phyloP scores from a whole-genome alignment of 495 filamentous ascomycete species.

The Penicillium flavigenum region DNA sequence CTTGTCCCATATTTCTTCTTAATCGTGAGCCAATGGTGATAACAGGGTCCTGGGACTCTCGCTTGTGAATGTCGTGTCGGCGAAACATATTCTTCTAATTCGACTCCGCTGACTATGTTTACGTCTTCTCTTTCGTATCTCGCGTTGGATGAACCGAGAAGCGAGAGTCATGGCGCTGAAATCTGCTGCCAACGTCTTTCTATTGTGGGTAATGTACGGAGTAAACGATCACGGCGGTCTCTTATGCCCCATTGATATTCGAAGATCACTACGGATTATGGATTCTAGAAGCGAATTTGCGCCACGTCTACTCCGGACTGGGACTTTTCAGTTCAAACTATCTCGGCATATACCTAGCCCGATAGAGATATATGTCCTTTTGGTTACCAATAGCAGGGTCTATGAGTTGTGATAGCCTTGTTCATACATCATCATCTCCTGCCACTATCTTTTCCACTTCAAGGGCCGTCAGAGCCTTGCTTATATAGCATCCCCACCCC shows the following conservation, averaged over 20 bases:
- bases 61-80: conserved; percentile 1
- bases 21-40: not conserved
- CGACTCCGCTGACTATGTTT: not conserved
- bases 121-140: conserved; percentile 17
- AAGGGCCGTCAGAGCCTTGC: not conserved
- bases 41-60: not conserved
- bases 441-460: not conserved
- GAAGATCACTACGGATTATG: not conserved
- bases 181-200: conserved; percentile 9
- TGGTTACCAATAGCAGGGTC: not conserved
- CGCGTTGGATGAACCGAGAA: conserved; percentile 28
- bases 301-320: not conserved
- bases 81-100: not conserved
- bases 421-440: conserved; percentile 1
- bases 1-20: conserved; percentile 8
- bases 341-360: conserved; percentile 5
- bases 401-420: not conserved
- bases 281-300: conserved; percentile 13
- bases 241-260: conserved; percentile 12
- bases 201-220: conserved; percentile 13
- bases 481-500: not conserved
- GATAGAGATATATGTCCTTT: too few species aligned
- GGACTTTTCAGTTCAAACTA: not conserved
- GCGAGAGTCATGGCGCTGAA: conserved; percentile 4
- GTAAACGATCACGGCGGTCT: conserved; percentile 20